phyloP scores from a whole-genome alignment of 129 eudicot species.

The Tagetes patula region DNA sequence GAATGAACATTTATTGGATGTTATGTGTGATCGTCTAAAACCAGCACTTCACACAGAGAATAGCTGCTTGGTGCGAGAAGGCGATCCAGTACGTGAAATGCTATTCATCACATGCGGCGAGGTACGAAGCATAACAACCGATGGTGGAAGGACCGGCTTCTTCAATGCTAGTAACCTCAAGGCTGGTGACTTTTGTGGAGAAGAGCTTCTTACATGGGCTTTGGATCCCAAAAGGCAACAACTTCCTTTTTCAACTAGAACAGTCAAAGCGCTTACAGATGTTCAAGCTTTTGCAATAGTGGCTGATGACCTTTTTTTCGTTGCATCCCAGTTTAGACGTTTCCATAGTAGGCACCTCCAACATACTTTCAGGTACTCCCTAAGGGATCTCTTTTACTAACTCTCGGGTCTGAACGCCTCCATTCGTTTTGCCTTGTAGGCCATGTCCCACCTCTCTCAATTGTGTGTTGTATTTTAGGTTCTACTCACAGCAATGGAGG shows the following conservation, averaged over 20 bases:
- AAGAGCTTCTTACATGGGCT: conserved; percentile 87
- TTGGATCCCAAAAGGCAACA: conserved; percentile 35
- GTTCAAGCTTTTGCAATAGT: conserved; percentile 68
- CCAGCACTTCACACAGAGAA: conserved; percentile 52
- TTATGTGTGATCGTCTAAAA: conserved; percentile 64
- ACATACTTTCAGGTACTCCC: conserved; percentile 60
- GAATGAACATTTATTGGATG: conserved; percentile 66
- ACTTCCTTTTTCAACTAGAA: conserved; percentile 63
- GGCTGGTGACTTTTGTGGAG: conserved; percentile 80
- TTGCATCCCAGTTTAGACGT: conserved; percentile 60
- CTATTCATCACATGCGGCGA: conserved; percentile 65
- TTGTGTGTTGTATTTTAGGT: conserved; percentile 35
- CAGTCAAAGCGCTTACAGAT: conserved; percentile 48
- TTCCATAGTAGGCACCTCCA: conserved; percentile 53
- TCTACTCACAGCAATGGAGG: conserved; percentile 70
- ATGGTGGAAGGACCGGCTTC: conserved; percentile 64
- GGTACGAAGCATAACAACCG: conserved; percentile 43
- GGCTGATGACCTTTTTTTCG: conserved; percentile 53
- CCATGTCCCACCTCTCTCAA: too few species aligned
- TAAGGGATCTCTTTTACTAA: neutral
- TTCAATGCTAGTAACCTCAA: conserved; percentile 42
- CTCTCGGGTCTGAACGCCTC: neutral
- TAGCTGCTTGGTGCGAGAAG: conserved; percentile 60
- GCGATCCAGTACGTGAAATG: conserved; percentile 78
- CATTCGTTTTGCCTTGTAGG: neutral